Conservation (phyloP, 2,329 filamentous ascomycete genomes). For the Plectosphaerella sp. region DNA sequence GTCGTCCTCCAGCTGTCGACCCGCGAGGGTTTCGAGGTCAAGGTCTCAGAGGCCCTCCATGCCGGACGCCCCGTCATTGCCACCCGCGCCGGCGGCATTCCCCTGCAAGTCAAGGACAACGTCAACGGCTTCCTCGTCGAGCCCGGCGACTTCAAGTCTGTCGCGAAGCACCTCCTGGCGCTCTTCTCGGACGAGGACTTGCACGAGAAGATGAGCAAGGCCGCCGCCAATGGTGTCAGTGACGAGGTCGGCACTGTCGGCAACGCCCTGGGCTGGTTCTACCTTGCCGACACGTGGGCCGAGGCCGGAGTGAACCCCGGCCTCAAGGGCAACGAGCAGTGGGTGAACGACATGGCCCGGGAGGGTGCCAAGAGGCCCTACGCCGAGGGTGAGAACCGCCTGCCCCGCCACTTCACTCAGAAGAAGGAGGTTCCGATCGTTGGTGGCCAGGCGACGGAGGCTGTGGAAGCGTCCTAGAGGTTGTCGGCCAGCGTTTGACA, state of each 20-base stretch:
- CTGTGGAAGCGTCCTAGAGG: too few relatives aligned
- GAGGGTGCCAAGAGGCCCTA: constrained; percentile 60
- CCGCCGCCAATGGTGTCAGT: constrained; percentile 62
- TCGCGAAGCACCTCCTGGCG: constrained; percentile 61
- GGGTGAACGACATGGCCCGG: constrained; percentile 72
- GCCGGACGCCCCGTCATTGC: constrained; percentile 76
- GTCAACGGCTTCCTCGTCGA: constrained; percentile 73
- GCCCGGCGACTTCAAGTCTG: constrained; percentile 63
- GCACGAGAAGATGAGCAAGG: constrained; percentile 62
- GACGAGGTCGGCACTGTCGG: constrained; percentile 81
- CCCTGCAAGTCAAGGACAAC: constrained; percentile 68
- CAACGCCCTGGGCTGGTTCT: constrained; percentile 73
- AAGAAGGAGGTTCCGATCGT: constrained; percentile 13
- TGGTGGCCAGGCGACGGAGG: neutral
- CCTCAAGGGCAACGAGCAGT: constrained; percentile 55
- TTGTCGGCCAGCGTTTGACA: too few relatives aligned
- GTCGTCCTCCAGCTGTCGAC: constrained; percentile 76
- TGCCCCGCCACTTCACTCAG: constrained; percentile 46
- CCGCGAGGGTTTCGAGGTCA: constrained; percentile 80
- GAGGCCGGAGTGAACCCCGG: constrained; percentile 43
- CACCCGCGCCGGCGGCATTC: constrained; percentile 73
- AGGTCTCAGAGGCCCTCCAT: constrained; percentile 78
- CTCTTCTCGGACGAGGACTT: constrained; percentile 63
- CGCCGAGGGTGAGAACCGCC: constrained; percentile 50
- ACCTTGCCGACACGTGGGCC: constrained; percentile 64